A percentile compares a stretch with the other conserved stretches of the same genome.
phyloP scores from a whole-genome alignment of 2,329 filamentous ascomycete species.

The Xylariaceae sp. region DNA sequence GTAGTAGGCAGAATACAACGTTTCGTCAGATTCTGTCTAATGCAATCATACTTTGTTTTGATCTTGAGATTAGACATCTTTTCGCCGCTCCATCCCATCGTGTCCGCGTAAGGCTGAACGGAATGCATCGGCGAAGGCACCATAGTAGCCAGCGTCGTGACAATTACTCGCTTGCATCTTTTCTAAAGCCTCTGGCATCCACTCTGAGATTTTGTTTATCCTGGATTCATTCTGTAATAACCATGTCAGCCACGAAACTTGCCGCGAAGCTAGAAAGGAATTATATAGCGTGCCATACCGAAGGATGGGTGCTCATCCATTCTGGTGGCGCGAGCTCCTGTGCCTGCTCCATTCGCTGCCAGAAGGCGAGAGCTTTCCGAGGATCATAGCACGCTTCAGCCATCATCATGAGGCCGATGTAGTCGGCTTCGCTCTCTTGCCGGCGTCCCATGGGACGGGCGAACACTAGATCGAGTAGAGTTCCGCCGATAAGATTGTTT shows the following conservation, averaged over 20 bases:
- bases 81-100: conserved; percentile 25
- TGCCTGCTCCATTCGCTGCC: conserved; percentile 62
- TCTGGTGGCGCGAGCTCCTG: conserved; percentile 56
- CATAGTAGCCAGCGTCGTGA: conserved; percentile 36
- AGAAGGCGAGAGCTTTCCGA: conserved; percentile 62
- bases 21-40: too few relatives aligned
- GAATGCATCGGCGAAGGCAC: conserved; percentile 53
- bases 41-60: too few relatives aligned
- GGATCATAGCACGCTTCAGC: conserved; percentile 76
- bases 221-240: conserved; percentile 54
- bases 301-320: conserved; percentile 75
- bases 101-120: conserved; percentile 44
- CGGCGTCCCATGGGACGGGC: conserved; percentile 64
- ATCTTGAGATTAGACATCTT: neutral
- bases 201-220: conserved; percentile 63
- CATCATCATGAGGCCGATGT: conserved; percentile 81
- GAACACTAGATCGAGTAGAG: conserved; percentile 62
- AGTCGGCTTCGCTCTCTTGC: conserved; percentile 77
- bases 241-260: neutral
- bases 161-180: conserved; percentile 56
- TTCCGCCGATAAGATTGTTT: conserved; percentile 41
- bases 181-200: conserved; percentile 56
- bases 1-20: too few relatives aligned
- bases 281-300: conserved; percentile 43
- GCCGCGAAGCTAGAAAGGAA: too few relatives aligned